phyloP scores from a whole-genome alignment of 441 rosid genomes.

The Populus hybrid region DNA sequence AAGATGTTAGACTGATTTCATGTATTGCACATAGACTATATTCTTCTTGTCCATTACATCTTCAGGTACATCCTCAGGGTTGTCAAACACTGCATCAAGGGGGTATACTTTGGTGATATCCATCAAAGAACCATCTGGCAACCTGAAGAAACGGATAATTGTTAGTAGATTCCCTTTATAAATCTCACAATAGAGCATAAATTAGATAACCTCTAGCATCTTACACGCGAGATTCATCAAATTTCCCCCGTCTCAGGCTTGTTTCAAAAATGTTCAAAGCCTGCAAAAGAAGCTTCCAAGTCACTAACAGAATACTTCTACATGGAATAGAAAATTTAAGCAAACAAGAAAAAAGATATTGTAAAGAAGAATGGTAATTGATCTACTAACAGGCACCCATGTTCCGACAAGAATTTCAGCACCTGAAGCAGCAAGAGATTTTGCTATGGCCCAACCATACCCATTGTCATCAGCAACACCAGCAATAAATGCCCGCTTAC shows the following conservation, averaged over 20 bases:
- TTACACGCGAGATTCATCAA: slow-evolving; percentile 34
- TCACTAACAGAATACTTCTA: neutral
- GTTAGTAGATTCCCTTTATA: slow-evolving; percentile 9
- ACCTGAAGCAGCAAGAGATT: slow-evolving; percentile 98
- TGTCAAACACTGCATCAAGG: slow-evolving; percentile 88
- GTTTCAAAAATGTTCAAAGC: slow-evolving; percentile 81
- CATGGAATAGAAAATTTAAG: neutral
- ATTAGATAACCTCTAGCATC: neutral
- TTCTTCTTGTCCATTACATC: slow-evolving; percentile 48
- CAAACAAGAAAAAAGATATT: neutral
- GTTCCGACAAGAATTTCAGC: slow-evolving; percentile 96
- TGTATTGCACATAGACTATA: neutral
- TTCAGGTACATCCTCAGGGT: slow-evolving; percentile 81
- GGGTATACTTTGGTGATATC: slow-evolving; percentile 87
- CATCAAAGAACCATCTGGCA: slow-evolving; percentile 92
- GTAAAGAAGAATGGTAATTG: neutral
- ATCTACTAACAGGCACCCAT: slow-evolving; percentile 81
- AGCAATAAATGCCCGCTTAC: slow-evolving; percentile 92
- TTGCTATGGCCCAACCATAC: slow-evolving; percentile 98
- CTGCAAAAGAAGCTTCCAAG: slow-evolving; percentile 32
- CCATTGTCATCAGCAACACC: slow-evolving; percentile 98
- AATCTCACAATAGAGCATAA: neutral
- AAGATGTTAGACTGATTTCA: neutral
- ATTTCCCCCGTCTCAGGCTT: slow-evolving; percentile 76
- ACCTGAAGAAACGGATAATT: slow-evolving; percentile 38